Base-by-base conservation (phyloP, 352 stramenopile genomes). In the Phytopythium chamaehyphon region DNA sequence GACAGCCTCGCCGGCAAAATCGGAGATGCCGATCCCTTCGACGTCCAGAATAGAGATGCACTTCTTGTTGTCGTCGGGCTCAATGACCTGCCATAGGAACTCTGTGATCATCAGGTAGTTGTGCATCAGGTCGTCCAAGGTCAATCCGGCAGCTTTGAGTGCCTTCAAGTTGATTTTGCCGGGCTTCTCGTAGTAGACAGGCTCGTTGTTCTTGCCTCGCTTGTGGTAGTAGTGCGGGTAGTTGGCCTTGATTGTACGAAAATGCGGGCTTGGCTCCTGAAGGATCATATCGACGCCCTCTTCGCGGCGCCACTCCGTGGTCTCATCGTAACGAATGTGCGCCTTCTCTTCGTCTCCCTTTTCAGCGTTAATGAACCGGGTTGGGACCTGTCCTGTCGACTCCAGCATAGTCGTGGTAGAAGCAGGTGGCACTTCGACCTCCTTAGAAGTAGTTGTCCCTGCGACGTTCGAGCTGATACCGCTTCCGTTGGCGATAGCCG, bases 141-240 rank as follows among this genome's bases (percentile, higher is more conserved):
- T 86, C 28, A 94, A 51, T 0, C 83, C 83, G 16, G 84, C 86
- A 26, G 59, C 69, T 55, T 90, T 90, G 26, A 96, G 69, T 18
- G 81, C 82, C 59, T 93, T 90, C 33, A 96, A 47, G 42, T 95
- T 82, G 65, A 95, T 96, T 48, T 88, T 88, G 45, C 84, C 82
- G 1, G 80, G 79, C 48, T 92, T 89, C 55, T 93, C 83, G 44
- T 93, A 93, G 71, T 95, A 95, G 57, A 93, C 83, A 10, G 84
- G 83, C 57, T 93, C 83, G 31, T 63, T 67, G 16, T 91, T 64
- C 36, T 86, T 86, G 43, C 83, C 83, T 35, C 80, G 76, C 58
- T 93, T 93, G 73, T 93, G 80, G 66, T 93, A 95, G 59, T 87
- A 96, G 47, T 96, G 86, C 40, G 88, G 86, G 66, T 96, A 96